Conservation (phyloP, 257 asterid species). For the Solanum infundibuliforme region DNA sequence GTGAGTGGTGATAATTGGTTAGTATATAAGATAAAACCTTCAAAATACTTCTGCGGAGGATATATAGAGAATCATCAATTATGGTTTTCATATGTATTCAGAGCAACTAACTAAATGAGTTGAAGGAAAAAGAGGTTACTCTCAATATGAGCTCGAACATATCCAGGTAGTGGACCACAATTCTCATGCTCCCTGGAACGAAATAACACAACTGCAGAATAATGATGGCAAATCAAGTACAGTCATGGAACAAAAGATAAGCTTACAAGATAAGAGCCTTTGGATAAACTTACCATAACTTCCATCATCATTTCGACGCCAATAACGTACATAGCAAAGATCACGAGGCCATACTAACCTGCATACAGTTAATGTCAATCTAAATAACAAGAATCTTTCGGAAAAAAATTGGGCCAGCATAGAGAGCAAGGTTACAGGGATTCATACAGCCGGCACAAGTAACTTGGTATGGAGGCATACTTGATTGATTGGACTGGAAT, state of each 20-base stretch:
- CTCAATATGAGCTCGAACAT: conserved; percentile 88
- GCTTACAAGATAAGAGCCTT: not conserved
- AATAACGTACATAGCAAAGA: conserved; percentile 92
- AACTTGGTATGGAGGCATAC: not conserved
- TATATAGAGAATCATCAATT: not conserved
- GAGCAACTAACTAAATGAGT: not conserved
- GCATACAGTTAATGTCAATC: conserved; percentile 5
- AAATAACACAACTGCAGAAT: conserved; percentile 78
- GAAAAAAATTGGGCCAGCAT: not conserved
- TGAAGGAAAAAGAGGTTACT: conserved; percentile 34
- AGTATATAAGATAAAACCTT: not conserved
- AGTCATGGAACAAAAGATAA: not conserved
- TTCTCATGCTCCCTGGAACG: conserved; percentile 91
- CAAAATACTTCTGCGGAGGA: not conserved
- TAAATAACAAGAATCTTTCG: not conserved
- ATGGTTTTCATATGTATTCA: not conserved
- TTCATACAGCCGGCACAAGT: not conserved
- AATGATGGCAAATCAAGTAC: conserved; percentile 14
- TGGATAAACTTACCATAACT: conserved; percentile 64
- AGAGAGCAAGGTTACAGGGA: not conserved
- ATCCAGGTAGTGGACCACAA: conserved; percentile 94
- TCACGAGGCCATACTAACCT: conserved; percentile 99
- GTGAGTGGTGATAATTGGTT: conserved; percentile 13
- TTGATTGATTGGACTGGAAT: not conserved
- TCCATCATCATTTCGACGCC: conserved; percentile 99